A percentile compares a stretch with the other conserved stretches of the same genome.
Conservation (phyloP, 2,329 filamentous ascomycete species). For the Colletotrichum sp. region DNA sequence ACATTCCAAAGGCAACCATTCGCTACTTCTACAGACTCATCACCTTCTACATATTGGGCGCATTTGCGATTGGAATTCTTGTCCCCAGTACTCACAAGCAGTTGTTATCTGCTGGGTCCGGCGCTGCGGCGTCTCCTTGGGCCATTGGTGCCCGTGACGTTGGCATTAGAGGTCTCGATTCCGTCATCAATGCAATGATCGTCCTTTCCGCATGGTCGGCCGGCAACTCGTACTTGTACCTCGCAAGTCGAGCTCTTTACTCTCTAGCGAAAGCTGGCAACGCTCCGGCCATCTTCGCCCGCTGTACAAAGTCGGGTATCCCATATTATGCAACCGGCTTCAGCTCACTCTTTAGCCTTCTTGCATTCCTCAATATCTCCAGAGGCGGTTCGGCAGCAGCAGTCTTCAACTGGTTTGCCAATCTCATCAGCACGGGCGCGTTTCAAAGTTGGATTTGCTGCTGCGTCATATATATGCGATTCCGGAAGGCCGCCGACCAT, state of each 20-base stretch:
- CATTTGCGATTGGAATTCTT: slow-evolving; percentile 57
- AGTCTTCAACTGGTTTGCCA: slow-evolving; percentile 68
- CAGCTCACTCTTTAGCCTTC: slow-evolving; percentile 62
- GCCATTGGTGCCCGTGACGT: slow-evolving; percentile 56
- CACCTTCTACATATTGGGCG: slow-evolving; percentile 50
- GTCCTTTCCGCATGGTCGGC: slow-evolving; percentile 56
- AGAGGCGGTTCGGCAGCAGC: slow-evolving; percentile 48
- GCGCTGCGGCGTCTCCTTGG: slow-evolving; percentile 46
- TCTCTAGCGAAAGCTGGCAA: slow-evolving; percentile 56
- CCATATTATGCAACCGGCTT: slow-evolving; percentile 47
- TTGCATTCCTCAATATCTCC: slow-evolving; percentile 66
- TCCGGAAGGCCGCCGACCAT: slow-evolving; percentile 50
- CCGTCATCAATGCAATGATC: slow-evolving; percentile 60
- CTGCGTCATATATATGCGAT: slow-evolving; percentile 63
- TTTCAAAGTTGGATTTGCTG: slow-evolving; percentile 60
- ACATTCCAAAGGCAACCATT: slow-evolving; percentile 27
- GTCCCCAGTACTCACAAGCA: slow-evolving; percentile 56
- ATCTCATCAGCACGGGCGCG: slow-evolving; percentile 55
- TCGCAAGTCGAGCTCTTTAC: slow-evolving; percentile 59
- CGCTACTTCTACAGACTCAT: slow-evolving; percentile 28
- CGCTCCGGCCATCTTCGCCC: slow-evolving; percentile 42
- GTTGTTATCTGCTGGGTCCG: slow-evolving; percentile 34
- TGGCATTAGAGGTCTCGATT: slow-evolving; percentile 55
- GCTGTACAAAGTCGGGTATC: slow-evolving; percentile 37
- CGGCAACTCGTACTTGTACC: slow-evolving; percentile 58